Evolutionary conservation across 2,329 filamentous ascomycete genomes (phyloP), one percentile per base, ranked within the genome.

Genomic region (Aspergillus chevalieri): DNA sequence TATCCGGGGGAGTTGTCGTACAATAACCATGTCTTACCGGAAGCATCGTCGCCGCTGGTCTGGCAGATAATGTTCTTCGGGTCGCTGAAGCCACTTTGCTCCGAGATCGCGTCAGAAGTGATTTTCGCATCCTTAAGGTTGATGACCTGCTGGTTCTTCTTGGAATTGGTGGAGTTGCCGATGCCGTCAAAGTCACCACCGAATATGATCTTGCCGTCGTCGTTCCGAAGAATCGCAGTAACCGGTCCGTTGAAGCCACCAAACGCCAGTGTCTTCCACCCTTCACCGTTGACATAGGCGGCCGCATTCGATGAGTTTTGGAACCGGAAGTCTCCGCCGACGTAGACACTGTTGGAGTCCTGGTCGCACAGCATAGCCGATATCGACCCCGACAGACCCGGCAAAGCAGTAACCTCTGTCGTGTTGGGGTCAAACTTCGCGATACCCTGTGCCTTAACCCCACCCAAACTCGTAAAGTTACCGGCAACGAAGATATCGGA

Each of bases 171-270:
- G 2, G 84, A 80, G 66, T 96, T 96, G 52, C 89, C 89, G 7
- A 97, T 73, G 6, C 89, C 89, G 50, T 88, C 90, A 65, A 98
- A 98, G 49, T 81, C 82, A 45, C 93, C 93, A 43, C 89, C 94
- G 65, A 96, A 98, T 48, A 97, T 81, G 56, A 98, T 87, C 64
- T 94, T 87, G 7, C 87, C 88, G 59, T 89, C 86, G 1, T 84
- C 77, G 17, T 85, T 82, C 71, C 89, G 90, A 46, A 83, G 79
- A 58, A 98, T 97, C 34, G 91, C 87, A 54, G 82, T 82, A 46
- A 98, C 90, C 2, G 89, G 89, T 22, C 91, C 91, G 70, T 97
- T 97, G 72, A 98, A 95, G 19, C 94, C 94, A 38, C 84, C 83
- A 73, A 98, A 98, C 2, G 92, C 86, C 49, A 98, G 73, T 61